Evolutionary conservation across 2,329 filamentous ascomycete species (phyloP), one percentile per base, ranked within the genome.

Genomic region (Venturia pyrina): DNA sequence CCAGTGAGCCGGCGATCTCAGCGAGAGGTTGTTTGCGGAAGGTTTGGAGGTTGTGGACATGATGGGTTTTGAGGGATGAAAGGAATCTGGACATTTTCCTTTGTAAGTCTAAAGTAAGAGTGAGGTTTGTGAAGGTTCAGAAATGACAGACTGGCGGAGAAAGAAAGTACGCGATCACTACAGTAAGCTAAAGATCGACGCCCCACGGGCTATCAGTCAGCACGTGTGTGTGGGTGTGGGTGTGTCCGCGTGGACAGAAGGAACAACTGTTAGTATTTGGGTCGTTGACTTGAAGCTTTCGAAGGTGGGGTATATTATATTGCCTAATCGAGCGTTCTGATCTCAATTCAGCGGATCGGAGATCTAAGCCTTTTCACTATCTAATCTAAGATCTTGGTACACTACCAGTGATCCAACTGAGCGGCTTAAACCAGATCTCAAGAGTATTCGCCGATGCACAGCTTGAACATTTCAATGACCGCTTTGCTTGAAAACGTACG

Each of bases 1-100:
- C 93, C 2, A 91, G 83, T 0, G 93, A 90, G 63, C 93, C 93
- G 1, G 93, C 96, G 64, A 98, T 85, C 78, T 98, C 93, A 62
- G 89, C 77, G 19, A 89, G 77, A 68, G 87, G 85, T 62, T 83
- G 80, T 28, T 73, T 74, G 68, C 78, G 80, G 67, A 89, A 77
- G 15, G 83, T 86, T 32, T 77, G 73, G 68, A 65, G 15, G 21
- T 65, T 65, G 32, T 32, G 63, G 19, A n/a, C 24, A 53, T 64
- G 40, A 17, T 48, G 10, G 15, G 17, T 44, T 34, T 62, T 44
- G 44, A 62, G 21, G 13, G 40, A 34, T 3, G 32, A 19, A 21
- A 62, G 37, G 17, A 62, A 46, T 43, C 37, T 40, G 11, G 60
- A 32, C 60, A 62, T 62, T 37, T 19, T 59, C 50, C 17, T 59